phyloP scores from a whole-genome alignment of 805 yeast genomes.

The Wickerhamiella occidentalis region DNA sequence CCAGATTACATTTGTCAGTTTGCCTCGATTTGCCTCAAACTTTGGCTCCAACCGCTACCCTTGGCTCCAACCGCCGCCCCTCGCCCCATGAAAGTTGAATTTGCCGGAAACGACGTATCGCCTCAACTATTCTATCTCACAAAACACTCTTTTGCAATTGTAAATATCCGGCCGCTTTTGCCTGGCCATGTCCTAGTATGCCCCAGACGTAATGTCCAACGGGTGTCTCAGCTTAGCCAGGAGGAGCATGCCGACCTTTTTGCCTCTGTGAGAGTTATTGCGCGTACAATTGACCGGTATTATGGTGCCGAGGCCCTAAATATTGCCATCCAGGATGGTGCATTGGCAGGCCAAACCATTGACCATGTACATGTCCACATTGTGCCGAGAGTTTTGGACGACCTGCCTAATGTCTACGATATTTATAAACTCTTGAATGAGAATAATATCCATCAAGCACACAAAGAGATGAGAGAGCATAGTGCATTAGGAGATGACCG shows the following conservation, averaged over 20 bases:
- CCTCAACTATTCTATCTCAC: conserved; percentile 39
- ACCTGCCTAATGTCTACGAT: conserved; percentile 56
- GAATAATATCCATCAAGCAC: conserved; percentile 38
- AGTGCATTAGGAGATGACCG: conserved; percentile 32
- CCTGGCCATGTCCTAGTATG: conserved; percentile 91
- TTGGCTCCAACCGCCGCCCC: too few relatives aligned
- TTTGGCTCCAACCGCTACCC: too few relatives aligned
- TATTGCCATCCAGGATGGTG: conserved; percentile 92
- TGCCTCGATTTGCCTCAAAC: background rate
- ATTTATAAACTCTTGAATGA: conserved; percentile 56
- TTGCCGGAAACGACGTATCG: conserved; percentile 27
- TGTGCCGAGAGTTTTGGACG: conserved; percentile 59
- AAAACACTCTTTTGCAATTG: conserved; percentile 65
- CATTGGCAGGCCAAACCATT: conserved; percentile 90
- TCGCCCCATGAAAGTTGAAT: conserved; percentile 12
- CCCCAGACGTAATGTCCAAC: conserved; percentile 56
- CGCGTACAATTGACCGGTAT: conserved; percentile 48
- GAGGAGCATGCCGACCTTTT: conserved; percentile 71
- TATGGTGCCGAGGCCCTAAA: conserved; percentile 78
- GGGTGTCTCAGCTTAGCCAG: conserved; percentile 55
- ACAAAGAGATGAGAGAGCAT: conserved; percentile 23
- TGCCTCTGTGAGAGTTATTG: conserved; percentile 56
- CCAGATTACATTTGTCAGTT: background rate
- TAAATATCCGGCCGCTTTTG: conserved; percentile 80
- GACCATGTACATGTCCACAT: conserved; percentile 92